Conservation (phyloP, 1,284 basidiomycete genomes). For the Sanghuangporus sanghuang region DNA sequence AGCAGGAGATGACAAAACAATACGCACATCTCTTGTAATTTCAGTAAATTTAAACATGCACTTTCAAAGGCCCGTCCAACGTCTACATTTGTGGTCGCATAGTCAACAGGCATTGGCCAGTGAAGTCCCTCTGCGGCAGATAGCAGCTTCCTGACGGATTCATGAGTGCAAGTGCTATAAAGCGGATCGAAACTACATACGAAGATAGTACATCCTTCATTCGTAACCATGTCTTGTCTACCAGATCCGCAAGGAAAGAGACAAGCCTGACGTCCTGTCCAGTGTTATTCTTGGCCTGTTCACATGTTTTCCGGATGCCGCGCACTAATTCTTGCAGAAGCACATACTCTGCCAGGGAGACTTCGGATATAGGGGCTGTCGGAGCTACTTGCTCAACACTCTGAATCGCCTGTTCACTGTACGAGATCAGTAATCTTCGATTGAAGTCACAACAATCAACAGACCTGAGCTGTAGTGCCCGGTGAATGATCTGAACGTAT, state of each 20-base stretch:
- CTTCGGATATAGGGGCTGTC: slow-evolving; percentile 35
- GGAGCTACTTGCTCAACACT: slow-evolving; percentile 36
- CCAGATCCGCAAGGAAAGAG: slow-evolving; percentile 51
- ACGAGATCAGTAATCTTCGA: neutral
- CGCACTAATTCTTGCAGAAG: slow-evolving; percentile 55
- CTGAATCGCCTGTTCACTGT: slow-evolving; percentile 51
- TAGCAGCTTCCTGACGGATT: slow-evolving; percentile 48
- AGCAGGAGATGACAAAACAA: slow-evolving; percentile 16
- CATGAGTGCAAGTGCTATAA: slow-evolving; percentile 14
- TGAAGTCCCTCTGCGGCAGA: slow-evolving; percentile 63
- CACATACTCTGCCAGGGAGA: slow-evolving; percentile 54
- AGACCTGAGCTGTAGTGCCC: slow-evolving; percentile 69
- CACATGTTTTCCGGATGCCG: slow-evolving; percentile 38
- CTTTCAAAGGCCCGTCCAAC: slow-evolving; percentile 63
- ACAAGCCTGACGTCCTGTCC: slow-evolving; percentile 49
- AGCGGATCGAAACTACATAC: slow-evolving; percentile 37
- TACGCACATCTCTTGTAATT: slow-evolving; percentile 70
- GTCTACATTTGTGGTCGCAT: slow-evolving; percentile 41
- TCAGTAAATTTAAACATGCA: slow-evolving; percentile 71
- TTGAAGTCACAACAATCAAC: slow-evolving; percentile 23
- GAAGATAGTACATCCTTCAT: slow-evolving; percentile 61
- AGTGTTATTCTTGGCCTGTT: slow-evolving; percentile 40
- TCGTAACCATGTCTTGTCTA: slow-evolving; percentile 67
- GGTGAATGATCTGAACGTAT: slow-evolving; percentile 73
- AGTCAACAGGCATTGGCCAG: slow-evolving; percentile 79